Base-by-base conservation (phyloP, 2,329 filamentous ascomycete species). In the Sporothrix curviconia region DNA sequence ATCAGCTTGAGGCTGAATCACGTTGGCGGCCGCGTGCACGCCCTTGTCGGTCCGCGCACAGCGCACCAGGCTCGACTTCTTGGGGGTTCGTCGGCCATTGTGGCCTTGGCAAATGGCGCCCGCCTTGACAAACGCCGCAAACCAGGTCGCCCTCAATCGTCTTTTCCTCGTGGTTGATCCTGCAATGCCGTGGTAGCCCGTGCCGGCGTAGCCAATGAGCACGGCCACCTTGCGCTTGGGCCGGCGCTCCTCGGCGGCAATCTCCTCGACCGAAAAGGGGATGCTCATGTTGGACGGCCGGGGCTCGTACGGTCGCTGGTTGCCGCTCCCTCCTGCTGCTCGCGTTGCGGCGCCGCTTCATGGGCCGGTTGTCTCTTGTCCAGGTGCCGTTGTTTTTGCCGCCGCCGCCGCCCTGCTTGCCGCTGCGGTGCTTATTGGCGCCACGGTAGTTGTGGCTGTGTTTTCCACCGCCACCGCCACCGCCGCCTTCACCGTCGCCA, bases 121-220 rank as follows among this genome's bases (percentile, higher is more conserved):
- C 3, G 94, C 92, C 3, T 85, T 84, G 61, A 99, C 87, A 65
- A 99, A 92, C 3, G 94, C 94, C 32, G 84, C 83, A 74, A 99
- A 99, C 3, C n/a, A 99, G 77, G 66, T 99, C 94, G 43, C 92
- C 89, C 74, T 99, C 94, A 62, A 99, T 97, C 0, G 92, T 99
- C 75, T 91, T 92, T 68, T 96, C 85, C 62, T 84, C 75, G 65
- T 79, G 78, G 70, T 86, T 85, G 69, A 99, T 88, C 74, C n/a
- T 99, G 94, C 86, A n/a, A 99, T 95, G 66, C 94, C 94, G 74
- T 90, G 92, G 78, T 99, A 99, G 15, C 94, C 94, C 9, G 90
- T 96, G 51, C 94, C 94, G 6, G 92, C 91, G 72, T 99, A 99
- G 15, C 94, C 94, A 65, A 99, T 86, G 77, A 97, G 77, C 32